Evolutionary conservation across 805 yeast genomes (phyloP), one percentile per base, ranked within the genome.

Genomic region (Barnettozyma populi): DNA sequence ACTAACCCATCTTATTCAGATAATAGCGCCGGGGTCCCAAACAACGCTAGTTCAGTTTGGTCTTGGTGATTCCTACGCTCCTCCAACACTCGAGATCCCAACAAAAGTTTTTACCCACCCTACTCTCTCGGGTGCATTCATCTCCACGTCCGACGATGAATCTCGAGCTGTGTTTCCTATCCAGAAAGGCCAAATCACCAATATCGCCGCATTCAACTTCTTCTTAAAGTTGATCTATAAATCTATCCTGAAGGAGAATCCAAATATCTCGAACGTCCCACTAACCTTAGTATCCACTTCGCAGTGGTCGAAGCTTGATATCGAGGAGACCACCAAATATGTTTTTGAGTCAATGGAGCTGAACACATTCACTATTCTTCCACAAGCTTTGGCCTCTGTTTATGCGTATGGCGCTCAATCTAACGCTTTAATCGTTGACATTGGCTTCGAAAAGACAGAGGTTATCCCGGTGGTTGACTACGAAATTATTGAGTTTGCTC

Each of bases 41-140:
- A 69, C 75, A 46, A 88, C 97, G 0, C 69, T 84, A 46, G 86
- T 87, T 25, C 86, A 85, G 55, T 82, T 86, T 62, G 97, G 97
- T 2, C 70, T 90, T 24, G 72, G 75, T 24, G 95, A 85, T 56
- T 72, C 86, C 1, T 73, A 87, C 52, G 68, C 85, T 8, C 88
- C 94, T 2, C 95, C 97, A 2, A 77, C 81, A 23, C 78, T 76
- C 53, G 79, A 79, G 48, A 71, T 90, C 25, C 95, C 96, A n/a
- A 82, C 96, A 0, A 72, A 72, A 35, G 95, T 92, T 8, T 86
- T 78, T 62, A 70, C 68, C 44, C 72, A 74, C 52, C 60, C 69
- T 10, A 58, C 62, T 10, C 60, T 63, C 25, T 47, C 66, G 59
- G 52, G 64, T 53, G 57, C 69, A 52, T 64, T 59, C 27, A 51